Base-by-base conservation (phyloP, 2,329 filamentous ascomycete genomes). In the Lachnellula willkommii region DNA sequence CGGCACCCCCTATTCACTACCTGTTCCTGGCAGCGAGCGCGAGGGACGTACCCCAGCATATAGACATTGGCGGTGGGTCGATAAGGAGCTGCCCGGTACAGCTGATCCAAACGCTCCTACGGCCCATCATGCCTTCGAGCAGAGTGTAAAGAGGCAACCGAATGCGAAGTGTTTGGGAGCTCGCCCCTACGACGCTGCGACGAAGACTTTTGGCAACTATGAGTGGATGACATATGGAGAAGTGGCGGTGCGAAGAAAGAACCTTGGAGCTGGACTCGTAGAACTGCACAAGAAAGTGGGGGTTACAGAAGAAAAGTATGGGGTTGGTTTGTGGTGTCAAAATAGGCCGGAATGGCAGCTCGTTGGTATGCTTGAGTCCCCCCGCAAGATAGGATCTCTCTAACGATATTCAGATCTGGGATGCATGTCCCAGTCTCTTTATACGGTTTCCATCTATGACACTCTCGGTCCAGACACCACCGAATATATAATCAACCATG, bases 401-500 rank as follows among this genome's bases (percentile, higher is more conserved):
- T 37, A 28, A 52, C 28, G 24, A 35, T 14, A 28, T 28, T 7
- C 22, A 90, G 93, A 97, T 77, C 76, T 97, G 68, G 94, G 84
- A 40, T 86, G 89, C 70, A 84, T 89, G 75, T 94, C 91, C 12
- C 94, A 97, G 72, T 83, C 87, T 7, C 82, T 97, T 32, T 97
- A 81, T 74, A 89, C 88, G 22, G 91, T 99, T 54, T 96, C 93
- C 5, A 86, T 99, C 50, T 99, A 99, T 77, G 94, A 97, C 73
- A 96, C 93, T 12, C 82, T 99, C 5, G 93, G 93, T 9, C 87
- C 93, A 12, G 90, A 96, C 63, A 84, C 92, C 2, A 92, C 89
- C 55, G 91, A 97, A 74, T 97, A 89, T 75, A 96, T 99, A 72
- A 88, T 97, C 75, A 95, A 95, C 73, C 93, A 97, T 71, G 84